Conservation (phyloP, 2,329 filamentous ascomycete species). For the Triangularia verruculosa region DNA sequence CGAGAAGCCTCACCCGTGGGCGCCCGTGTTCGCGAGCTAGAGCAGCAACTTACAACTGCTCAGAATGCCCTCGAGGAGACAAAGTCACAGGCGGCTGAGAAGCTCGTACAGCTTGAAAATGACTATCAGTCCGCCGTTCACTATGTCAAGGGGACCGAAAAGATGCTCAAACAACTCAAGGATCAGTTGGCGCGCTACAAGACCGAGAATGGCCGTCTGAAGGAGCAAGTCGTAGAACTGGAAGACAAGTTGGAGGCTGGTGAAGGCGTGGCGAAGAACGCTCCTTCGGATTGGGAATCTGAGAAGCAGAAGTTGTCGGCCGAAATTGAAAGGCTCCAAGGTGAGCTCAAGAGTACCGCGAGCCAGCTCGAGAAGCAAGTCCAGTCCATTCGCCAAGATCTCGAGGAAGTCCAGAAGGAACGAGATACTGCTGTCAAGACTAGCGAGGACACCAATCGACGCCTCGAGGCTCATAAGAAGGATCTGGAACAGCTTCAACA, state of each 20-base stretch:
- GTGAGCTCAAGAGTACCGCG: slow-evolving; percentile 64
- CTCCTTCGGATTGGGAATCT: slow-evolving; percentile 65
- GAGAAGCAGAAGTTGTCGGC: slow-evolving; percentile 67
- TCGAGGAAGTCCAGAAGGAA: slow-evolving; percentile 62
- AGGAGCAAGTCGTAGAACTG: slow-evolving; percentile 71
- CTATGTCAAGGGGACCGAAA: slow-evolving; percentile 97
- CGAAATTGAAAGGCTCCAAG: slow-evolving; percentile 67
- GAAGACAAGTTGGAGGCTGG: slow-evolving; percentile 50
- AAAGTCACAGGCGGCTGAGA: slow-evolving; percentile 78
- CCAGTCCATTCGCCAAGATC: slow-evolving; percentile 63
- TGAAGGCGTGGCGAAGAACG: slow-evolving; percentile 37
- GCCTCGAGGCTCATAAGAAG: slow-evolving; percentile 58
- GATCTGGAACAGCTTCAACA: slow-evolving; percentile 79
- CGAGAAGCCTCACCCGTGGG: slow-evolving; percentile 78
- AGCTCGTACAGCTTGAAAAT: slow-evolving; percentile 88
- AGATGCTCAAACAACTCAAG: slow-evolving; percentile 98
- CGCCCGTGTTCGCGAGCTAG: slow-evolving; percentile 75
- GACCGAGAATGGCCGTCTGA: slow-evolving; percentile 76
- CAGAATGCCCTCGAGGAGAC: slow-evolving; percentile 82
- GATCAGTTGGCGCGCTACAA: slow-evolving; percentile 95
- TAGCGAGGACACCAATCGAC: slow-evolving; percentile 51
- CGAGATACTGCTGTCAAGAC: slow-evolving; percentile 63
- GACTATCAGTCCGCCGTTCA: slow-evolving; percentile 98
- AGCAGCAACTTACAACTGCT: slow-evolving; percentile 78
- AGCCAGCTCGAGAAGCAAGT: slow-evolving; percentile 70